Evolutionary conservation across 306 rosid species (phyloP), one percentile per base, ranked within the genome.

Genomic region (Vigna reflexopilosa): DNA sequence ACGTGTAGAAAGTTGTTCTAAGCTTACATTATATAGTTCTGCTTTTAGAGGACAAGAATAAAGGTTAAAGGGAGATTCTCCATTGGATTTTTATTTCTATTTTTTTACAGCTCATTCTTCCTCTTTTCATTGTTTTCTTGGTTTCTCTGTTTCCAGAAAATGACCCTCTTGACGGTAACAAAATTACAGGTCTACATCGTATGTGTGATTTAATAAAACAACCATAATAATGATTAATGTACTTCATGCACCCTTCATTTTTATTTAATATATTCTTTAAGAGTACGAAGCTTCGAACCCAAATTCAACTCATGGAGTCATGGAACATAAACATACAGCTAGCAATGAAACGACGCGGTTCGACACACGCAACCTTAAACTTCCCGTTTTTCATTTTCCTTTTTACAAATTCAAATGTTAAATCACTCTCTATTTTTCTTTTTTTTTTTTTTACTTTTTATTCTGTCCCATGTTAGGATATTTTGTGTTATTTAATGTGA

Each of bases 21-120:
- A 15, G 79, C 76, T 77, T 67, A 52, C 66, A 81, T 76, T 44
- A 66, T 83, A 22, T 72, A 24, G 57, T 73, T 81, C 49, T 62
- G 63, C 85, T 77, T 81, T 80, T 77, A 16, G 30, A 45, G 69
- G 80, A 77, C 85, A 80, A 67, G 82, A 80, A 81, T 80, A 84
- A 84, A 77, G 87, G 77, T 32, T 72, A 80, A 80, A 72, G 62
- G 20, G 17, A 80, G 70, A 84, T 77, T 72, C 77, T 72, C 19
- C 52, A 56, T 38, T 34, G 9, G 20, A 44, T 34, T 63, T 65
- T 82, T 64, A 11, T 36, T 36, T 34, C 9, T 16, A 61, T 63
- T 63, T 45, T 34, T 44, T 73, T 80, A 83, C 83, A 82, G 82
- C 84, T 82, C 66, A 57, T 79, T 59, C 30, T 55, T 30, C 15